These are phyloP conservation scores for Talaromyces rugulosus DNA, from an alignment of 2,329 filamentous ascomycete genomes.

Conservation along the genomic window DNA sequence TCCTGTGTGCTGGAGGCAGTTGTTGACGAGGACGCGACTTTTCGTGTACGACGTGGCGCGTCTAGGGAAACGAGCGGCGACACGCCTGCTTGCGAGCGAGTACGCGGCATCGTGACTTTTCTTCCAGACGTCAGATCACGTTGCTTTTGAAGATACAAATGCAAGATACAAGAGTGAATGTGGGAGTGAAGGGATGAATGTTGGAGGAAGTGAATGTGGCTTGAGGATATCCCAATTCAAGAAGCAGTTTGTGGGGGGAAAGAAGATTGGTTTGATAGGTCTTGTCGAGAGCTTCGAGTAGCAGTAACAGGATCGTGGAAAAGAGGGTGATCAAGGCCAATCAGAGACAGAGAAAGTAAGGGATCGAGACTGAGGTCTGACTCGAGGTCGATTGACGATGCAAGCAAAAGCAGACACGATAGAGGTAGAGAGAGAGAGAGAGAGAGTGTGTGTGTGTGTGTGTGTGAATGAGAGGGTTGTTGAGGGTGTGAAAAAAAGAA, in stretches of 20 bases:
- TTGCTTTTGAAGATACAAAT: not conserved
- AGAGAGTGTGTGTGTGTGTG: not conserved
- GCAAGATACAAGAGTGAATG: not conserved
- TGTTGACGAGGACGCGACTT: not conserved
- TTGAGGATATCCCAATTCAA: not conserved
- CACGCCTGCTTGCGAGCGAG: slow-evolving; percentile 7
- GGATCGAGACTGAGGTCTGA: not conserved
- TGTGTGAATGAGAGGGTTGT: not conserved
- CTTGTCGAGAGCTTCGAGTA: slow-evolving; percentile 1
- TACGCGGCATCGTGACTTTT: slow-evolving; percentile 9
- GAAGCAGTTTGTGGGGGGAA: not conserved
- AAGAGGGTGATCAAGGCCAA: not conserved
- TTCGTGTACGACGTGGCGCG: slow-evolving; percentile 6
- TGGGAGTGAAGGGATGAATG: not conserved
- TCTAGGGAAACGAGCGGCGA: slow-evolving; percentile 10
- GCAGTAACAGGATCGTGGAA: not conserved
- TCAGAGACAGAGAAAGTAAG: not conserved
- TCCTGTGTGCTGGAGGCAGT: not conserved
- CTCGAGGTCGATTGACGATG: not conserved
- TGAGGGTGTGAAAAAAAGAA: not conserved
- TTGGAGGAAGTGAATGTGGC: not conserved
- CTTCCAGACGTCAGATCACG: not conserved
- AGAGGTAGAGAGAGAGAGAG: not conserved
- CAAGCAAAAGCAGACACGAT: not conserved
- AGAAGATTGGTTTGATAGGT: not conserved